These are phyloP conservation scores for Hypoxylon rickii DNA, from an alignment of 495 filamentous ascomycete species.

Conservation along the genomic window DNA sequence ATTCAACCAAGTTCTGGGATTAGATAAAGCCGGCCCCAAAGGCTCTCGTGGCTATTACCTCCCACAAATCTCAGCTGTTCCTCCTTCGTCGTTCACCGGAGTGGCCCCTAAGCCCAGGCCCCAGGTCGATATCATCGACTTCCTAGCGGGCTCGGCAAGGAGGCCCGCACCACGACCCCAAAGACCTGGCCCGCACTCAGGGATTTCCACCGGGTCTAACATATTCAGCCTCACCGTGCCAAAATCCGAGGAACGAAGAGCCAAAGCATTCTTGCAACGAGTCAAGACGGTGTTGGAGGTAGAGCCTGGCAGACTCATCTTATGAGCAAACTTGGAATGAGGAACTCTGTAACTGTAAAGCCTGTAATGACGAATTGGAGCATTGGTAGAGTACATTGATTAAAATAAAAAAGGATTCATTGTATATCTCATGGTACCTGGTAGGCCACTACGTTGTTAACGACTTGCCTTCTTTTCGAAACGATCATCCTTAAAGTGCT, in stretches of 20 bases:
- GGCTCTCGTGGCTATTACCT: conserved; percentile 61
- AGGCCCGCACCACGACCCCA: conserved; percentile 36
- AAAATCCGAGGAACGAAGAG: conserved; percentile 77
- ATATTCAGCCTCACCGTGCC: conserved; percentile 79
- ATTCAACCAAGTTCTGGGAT: conserved; percentile 84
- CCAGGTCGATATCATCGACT: conserved; percentile 75
- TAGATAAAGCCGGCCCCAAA: conserved; percentile 55
- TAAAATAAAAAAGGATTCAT: conserved; percentile 15
- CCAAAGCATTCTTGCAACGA: conserved; percentile 77
- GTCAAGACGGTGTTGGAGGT: conserved; percentile 80
- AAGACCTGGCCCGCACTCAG: conserved; percentile 38
- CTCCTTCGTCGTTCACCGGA: conserved; percentile 39
- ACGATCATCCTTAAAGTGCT: no score
- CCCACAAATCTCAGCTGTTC: conserved; percentile 72
- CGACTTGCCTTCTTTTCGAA: no score
- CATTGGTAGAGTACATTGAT: conserved; percentile 31
- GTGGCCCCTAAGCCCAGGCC: conserved; percentile 38
- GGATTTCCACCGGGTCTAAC: conserved; percentile 63
- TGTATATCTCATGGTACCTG: no score
- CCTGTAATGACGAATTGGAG: conserved; percentile 27
- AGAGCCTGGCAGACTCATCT: conserved; percentile 79
- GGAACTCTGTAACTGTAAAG: conserved; percentile 34
- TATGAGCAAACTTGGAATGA: conserved; percentile 42
- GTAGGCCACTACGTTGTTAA: no score
- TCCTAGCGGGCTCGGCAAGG: conserved; percentile 61